Evolutionary conservation across 2,329 filamentous ascomycete species (phyloP).

Genomic region (Macrophomina tecta): DNA sequence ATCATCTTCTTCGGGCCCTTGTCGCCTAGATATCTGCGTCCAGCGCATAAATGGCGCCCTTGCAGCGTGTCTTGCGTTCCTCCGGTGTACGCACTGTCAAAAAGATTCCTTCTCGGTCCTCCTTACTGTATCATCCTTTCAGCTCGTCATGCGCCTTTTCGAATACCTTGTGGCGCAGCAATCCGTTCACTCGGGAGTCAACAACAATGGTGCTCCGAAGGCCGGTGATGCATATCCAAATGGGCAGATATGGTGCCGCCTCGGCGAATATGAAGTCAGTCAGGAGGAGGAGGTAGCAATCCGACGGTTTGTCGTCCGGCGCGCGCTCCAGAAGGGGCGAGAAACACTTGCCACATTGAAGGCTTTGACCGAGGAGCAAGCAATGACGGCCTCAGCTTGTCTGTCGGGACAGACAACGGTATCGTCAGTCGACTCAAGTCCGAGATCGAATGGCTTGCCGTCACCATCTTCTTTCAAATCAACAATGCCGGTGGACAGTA

Average conservation of each 20-base stretch:
- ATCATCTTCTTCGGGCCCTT: neutral
- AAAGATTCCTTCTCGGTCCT: conserved; percentile 5
- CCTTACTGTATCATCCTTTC: neutral
- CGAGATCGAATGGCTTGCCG: neutral
- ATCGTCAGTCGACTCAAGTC: neutral
- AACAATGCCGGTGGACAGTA: too few species aligned
- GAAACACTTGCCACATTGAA: conserved; percentile 5
- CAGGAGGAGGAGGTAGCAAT: neutral
- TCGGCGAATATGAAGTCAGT: conserved; percentile 17
- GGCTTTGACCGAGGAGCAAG: neutral
- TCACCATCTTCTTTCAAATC: neutral
- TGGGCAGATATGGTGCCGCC: neutral
- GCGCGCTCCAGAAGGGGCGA: neutral
- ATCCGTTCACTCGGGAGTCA: neutral
- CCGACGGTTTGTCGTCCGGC: neutral
- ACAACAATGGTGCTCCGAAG: neutral
- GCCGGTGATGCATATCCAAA: neutral
- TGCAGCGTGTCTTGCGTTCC: neutral
- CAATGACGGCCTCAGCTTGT: neutral
- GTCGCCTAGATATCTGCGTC: conserved; percentile 1
- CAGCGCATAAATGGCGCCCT: conserved; percentile 7
- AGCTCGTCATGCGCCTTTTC: conserved; percentile 9
- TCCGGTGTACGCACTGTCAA: neutral
- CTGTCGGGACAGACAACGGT: neutral
- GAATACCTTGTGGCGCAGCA: conserved; percentile 2